A percentile compares a stretch with the other conserved stretches of the same genome.
Evolutionary conservation across 768 basidiomycete genomes (phyloP).

Genomic region (Lyophyllum decastes): DNA sequence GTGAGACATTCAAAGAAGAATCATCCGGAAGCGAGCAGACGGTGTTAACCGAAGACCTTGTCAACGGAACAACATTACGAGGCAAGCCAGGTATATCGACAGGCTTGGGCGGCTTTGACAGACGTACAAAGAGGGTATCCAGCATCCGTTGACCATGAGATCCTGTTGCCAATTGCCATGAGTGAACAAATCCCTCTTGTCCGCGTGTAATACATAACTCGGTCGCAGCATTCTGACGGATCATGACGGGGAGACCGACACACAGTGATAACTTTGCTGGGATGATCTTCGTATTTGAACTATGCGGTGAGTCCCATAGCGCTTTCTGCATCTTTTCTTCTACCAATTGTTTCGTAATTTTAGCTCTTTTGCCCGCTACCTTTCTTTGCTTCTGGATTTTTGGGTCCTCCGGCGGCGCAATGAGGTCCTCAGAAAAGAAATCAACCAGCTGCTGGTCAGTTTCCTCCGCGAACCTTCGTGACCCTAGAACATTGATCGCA

Average conservation of each 20-base stretch:
- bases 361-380: neutral
- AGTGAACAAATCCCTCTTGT: neutral
- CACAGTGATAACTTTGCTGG: slow-evolving; percentile 21
- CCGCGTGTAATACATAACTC: slow-evolving; percentile 4
- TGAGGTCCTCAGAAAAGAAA: slow-evolving; percentile 1
- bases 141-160: neutral
- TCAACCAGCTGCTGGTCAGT: neutral
- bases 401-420: neutral
- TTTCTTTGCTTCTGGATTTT: too few species aligned
- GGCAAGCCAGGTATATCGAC: neutral
- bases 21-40: neutral
- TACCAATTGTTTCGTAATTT: neutral
- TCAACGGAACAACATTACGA: neutral
- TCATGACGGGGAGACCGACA: slow-evolving; percentile 23
- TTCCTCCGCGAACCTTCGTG: neutral
- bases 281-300: slow-evolving; percentile 1
- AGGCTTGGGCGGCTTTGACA: neutral
- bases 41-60: too few species aligned
- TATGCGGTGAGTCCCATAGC: slow-evolving; percentile 3
- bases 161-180: neutral
- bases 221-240: too few species aligned
- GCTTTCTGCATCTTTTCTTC: neutral
- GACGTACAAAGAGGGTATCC: slow-evolving; percentile 4
- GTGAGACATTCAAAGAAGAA: neutral
- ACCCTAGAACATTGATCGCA: neutral